Conservation (phyloP, 768 basidiomycete species). For the Russula foetens region DNA sequence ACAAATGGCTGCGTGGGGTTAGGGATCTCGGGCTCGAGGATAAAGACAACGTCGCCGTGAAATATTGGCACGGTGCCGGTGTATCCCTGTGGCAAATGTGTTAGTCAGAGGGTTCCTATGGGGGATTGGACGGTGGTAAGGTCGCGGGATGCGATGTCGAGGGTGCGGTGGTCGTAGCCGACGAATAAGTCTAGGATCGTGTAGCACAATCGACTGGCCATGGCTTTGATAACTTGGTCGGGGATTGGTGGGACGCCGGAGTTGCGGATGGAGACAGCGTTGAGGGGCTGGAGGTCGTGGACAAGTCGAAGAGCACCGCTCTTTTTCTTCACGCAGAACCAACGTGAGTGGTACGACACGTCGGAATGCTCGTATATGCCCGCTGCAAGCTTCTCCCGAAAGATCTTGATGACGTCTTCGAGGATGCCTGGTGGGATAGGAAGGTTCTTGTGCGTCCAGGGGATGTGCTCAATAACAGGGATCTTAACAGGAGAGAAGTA, state of each 20-base stretch:
- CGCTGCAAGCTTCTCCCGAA: slow-evolving; percentile 31
- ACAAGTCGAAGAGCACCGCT: slow-evolving; percentile 17
- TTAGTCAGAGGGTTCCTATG: slow-evolving; percentile 21
- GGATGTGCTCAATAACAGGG: too few relatives aligned
- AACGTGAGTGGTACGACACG: background rate
- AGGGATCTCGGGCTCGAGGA: slow-evolving; percentile 35
- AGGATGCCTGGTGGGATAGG: slow-evolving; percentile 18
- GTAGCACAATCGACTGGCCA: too few relatives aligned
- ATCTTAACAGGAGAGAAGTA: too few relatives aligned
- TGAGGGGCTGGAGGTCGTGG: slow-evolving; percentile 23
- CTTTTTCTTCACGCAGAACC: slow-evolving; percentile 1
- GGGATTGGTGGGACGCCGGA: slow-evolving; percentile 18
- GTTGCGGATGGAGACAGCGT: slow-evolving; percentile 20
- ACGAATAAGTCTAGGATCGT: too few relatives aligned
- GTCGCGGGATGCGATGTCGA: slow-evolving; percentile 26
- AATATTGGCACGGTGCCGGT: slow-evolving; percentile 35
- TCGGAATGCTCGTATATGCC: slow-evolving; percentile 27
- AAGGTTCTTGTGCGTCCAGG: too few relatives aligned
- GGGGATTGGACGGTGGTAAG: background rate
- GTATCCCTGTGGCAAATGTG: slow-evolving; percentile 33
- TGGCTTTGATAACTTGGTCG: slow-evolving; percentile 21
- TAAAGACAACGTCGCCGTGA: slow-evolving; percentile 32
- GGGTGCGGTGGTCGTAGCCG: slow-evolving; percentile 24
- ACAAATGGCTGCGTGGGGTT: slow-evolving; percentile 5
- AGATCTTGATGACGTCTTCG: slow-evolving; percentile 26